A percentile compares a stretch with the other conserved stretches of the same genome.
phyloP scores from a whole-genome alignment of 73 alveolate species.

The Durusdinium trenchii region DNA sequence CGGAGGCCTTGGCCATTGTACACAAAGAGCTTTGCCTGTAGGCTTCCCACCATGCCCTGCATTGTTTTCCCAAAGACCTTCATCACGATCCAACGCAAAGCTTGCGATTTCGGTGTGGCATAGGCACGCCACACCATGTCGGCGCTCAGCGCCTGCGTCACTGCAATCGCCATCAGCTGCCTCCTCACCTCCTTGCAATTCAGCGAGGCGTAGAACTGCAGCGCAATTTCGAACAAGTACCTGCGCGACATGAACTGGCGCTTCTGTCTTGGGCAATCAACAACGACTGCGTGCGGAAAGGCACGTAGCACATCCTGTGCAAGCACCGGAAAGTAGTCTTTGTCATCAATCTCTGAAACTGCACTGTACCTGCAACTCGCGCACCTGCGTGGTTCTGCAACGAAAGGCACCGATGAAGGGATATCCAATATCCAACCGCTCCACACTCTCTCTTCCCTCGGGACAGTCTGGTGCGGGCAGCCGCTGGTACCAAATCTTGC shows the following conservation, averaged over 20 bases:
- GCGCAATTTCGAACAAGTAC: not conserved
- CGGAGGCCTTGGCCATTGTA: conserved; percentile 20
- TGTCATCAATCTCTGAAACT: not conserved
- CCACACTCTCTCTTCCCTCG: not conserved
- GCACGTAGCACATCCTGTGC: not conserved
- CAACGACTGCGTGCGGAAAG: not conserved
- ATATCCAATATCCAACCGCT: not conserved
- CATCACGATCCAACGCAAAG: not conserved
- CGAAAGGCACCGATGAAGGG: not conserved
- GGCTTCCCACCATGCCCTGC: not conserved
- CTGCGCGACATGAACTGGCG: not conserved
- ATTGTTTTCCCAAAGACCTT: not conserved
- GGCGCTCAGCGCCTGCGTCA: not conserved
- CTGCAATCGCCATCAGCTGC: not conserved
- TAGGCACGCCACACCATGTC: not conserved
- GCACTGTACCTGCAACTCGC: not conserved
- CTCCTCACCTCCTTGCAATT: not conserved
- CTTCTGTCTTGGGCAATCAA: not conserved
- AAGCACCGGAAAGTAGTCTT: not conserved
- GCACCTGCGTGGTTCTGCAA: not conserved
- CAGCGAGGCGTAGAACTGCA: not conserved
- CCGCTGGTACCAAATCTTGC: not conserved
- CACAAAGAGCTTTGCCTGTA: not conserved
- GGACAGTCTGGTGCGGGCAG: not conserved
- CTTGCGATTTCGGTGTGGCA: not conserved